Evolutionary conservation across 192 early-diverging fungal species (phyloP), one percentile per base, ranked within the genome.

Genomic region (Umbelopsis sp.): DNA sequence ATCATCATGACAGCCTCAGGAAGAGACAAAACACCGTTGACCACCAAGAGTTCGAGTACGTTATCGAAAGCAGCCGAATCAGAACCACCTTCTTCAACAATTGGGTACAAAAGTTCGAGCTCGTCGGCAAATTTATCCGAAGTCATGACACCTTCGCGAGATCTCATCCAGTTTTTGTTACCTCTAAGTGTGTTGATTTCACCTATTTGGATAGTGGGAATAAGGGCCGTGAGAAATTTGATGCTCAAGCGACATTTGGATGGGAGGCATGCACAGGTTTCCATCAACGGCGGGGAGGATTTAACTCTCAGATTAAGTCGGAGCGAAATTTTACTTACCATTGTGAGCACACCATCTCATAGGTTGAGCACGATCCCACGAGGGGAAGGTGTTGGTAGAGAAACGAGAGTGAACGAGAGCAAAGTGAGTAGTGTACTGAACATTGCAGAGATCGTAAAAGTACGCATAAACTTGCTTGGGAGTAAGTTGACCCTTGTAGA

Each of bases 121-220:
- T 94, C 90, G 5, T 78, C 65, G 67, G 88, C 91, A 80, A 97
- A 96, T 38, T 86, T 85, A 44, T 84, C 87, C n/a, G 93, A 94
- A 73, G 86, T 81, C 86, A 99, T 92, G 69, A 96, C 89, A 68
- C 97, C 96, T 78, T 99, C 96, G 54, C 97, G 93, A 59, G 97
- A 93, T 49, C 96, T 90, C 97, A 98, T 98, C 97, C 97, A 99
- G 88, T 98, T 99, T 83, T 97, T 97, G 89, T 99, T 99, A 45
- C 97, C 97, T 67, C 95, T 90, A 51, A 99, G 87, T 36, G 97
- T 99, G 82, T 99, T 99, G 80, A 99, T 99, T 80, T 99, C 97
- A 84, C 96, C 90, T 93, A n/a, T n/a, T n/a, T n/a, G n/a, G 36
- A 38, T 38, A 38, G 36, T 3, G 36, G 36, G 4, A 38, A 38